phyloP scores from a whole-genome alignment of 2,329 filamentous ascomycete species.

The Pestalotiopsis sp. region DNA sequence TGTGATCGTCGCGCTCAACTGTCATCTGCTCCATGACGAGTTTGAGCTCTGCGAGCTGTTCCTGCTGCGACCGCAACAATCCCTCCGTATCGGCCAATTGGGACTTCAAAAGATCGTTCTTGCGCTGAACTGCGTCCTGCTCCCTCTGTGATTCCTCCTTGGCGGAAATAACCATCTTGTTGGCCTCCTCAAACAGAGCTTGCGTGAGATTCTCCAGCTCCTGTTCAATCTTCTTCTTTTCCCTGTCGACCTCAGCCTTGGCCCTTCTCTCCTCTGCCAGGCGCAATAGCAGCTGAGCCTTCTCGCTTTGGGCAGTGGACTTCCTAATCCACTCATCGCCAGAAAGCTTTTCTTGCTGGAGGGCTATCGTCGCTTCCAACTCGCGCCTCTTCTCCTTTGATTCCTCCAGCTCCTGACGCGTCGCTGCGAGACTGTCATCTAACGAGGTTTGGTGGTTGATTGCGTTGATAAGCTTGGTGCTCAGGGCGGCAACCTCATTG shows the following conservation, averaged over 20 bases:
- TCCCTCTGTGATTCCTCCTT: slow-evolving; percentile 88
- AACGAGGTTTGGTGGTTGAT: slow-evolving; percentile 95
- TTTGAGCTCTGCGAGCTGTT: slow-evolving; percentile 91
- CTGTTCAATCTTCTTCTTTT: slow-evolving; percentile 87
- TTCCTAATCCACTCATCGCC: slow-evolving; percentile 77
- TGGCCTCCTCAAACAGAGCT: slow-evolving; percentile 96
- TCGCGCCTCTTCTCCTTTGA: slow-evolving; percentile 68
- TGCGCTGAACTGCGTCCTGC: slow-evolving; percentile 77
- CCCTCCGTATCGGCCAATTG: slow-evolving; percentile 87
- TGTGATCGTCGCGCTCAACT: slow-evolving; percentile 71
- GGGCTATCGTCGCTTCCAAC: slow-evolving; percentile 67
- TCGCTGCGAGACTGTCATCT: slow-evolving; percentile 83
- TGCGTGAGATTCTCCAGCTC: slow-evolving; percentile 90
- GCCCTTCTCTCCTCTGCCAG: slow-evolving; percentile 68
- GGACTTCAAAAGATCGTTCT: slow-evolving; percentile 83
- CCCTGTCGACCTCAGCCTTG: slow-evolving; percentile 69
- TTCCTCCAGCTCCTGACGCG: slow-evolving; percentile 80
- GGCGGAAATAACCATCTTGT: slow-evolving; percentile 94
- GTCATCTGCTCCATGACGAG: slow-evolving; percentile 87
- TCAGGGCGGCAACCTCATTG: slow-evolving; percentile 83
- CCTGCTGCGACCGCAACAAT: slow-evolving; percentile 85
- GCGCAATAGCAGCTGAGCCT: slow-evolving; percentile 57
- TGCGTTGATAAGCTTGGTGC: slow-evolving; percentile 93
- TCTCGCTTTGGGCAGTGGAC: slow-evolving; percentile 74
- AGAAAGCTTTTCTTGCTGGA: slow-evolving; percentile 72